phyloP scores from a whole-genome alignment of 2,329 filamentous ascomycete genomes.

The Mycosphaerella sp. region DNA sequence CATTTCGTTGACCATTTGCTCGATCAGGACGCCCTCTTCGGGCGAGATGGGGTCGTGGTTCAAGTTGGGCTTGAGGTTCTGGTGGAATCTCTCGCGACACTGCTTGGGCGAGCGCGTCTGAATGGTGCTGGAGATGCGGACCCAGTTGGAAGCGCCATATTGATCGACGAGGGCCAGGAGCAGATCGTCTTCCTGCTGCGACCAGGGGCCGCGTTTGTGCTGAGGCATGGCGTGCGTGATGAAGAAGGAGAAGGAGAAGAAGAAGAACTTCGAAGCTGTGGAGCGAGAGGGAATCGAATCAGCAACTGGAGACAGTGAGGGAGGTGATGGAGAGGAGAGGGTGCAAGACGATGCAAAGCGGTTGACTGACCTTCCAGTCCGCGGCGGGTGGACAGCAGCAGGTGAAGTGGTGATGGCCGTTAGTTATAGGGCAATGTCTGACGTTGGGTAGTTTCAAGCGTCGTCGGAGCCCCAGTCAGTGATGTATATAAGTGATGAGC shows the following conservation, averaged over 20 bases:
- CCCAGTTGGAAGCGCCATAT: conserved; percentile 81
- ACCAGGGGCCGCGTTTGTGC: conserved; percentile 77
- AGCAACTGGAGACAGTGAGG: conserved; percentile 1
- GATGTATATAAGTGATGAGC: conserved; percentile 17
- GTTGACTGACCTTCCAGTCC: conserved; percentile 18
- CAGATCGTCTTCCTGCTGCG: conserved; percentile 65
- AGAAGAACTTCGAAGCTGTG: conserved; percentile 10
- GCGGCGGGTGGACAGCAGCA: not conserved
- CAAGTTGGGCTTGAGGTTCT: conserved; percentile 83
- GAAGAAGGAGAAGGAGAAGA: too few relatives aligned
- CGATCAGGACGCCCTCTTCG: conserved; percentile 67
- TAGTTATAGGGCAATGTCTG: conserved; percentile 13
- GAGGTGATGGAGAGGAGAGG: not conserved
- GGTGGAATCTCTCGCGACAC: conserved; percentile 88
- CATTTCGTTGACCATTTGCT: conserved; percentile 67
- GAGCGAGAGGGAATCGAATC: conserved; percentile 1
- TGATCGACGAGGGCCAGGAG: conserved; percentile 64
- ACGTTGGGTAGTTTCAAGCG: conserved; percentile 18
- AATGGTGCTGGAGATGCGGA: conserved; percentile 71
- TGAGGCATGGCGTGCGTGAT: conserved; percentile 39
- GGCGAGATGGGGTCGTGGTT: conserved; percentile 71
- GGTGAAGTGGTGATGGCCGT: conserved; percentile 17
- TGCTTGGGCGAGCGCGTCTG: conserved; percentile 82
- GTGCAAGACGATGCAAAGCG: conserved; percentile 12
- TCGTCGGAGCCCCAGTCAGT: conserved; percentile 10